A percentile compares a stretch with the other conserved stretches of the same genome.
phyloP scores from a whole-genome alignment of 2,329 filamentous ascomycete genomes.

The Epichloe scottii region DNA sequence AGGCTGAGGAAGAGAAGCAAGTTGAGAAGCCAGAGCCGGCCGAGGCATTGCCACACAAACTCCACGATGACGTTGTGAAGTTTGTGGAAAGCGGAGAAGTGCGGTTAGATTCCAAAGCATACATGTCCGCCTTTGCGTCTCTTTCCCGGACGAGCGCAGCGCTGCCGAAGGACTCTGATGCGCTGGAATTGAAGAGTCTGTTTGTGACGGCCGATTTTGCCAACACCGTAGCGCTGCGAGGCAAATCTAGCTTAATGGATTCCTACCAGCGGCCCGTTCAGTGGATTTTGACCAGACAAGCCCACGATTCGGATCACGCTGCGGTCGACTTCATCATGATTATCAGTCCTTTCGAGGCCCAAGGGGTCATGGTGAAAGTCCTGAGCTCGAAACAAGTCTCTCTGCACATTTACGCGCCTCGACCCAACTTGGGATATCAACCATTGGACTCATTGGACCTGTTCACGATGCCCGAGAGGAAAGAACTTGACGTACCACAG shows the following conservation, averaged over 20 bases:
- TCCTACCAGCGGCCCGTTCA: slow-evolving; percentile 14
- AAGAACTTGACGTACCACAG: not conserved
- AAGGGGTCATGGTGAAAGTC: slow-evolving; percentile 33
- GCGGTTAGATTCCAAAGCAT: not conserved
- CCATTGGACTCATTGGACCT: slow-evolving; percentile 10
- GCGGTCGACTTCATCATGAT: slow-evolving; percentile 29
- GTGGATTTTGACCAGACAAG: slow-evolving; percentile 11
- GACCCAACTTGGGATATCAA: slow-evolving; percentile 20
- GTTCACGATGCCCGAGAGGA: slow-evolving; percentile 8
- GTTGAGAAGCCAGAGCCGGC: slow-evolving; percentile 30
- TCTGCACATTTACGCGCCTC: slow-evolving; percentile 40
- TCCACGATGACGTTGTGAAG: slow-evolving; percentile 29
- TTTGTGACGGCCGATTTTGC: slow-evolving; percentile 12
- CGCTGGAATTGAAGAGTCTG: slow-evolving; percentile 6
- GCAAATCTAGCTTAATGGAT: slow-evolving; percentile 6
- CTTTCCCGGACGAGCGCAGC: slow-evolving; percentile 11
- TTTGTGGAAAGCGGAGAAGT: slow-evolving; percentile 7
- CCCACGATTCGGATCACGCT: not conserved
- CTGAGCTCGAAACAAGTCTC: slow-evolving; percentile 18
- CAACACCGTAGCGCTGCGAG: not conserved
- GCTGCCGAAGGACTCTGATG: slow-evolving; percentile 1
- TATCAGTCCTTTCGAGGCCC: slow-evolving; percentile 48
- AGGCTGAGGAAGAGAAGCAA: slow-evolving; percentile 48
- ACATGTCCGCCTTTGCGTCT: slow-evolving; percentile 9
- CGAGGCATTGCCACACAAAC: slow-evolving; percentile 24